These are phyloP conservation scores for Trichophyton simii DNA, from an alignment of 2,329 filamentous ascomycete species.

Conservation along the genomic window DNA sequence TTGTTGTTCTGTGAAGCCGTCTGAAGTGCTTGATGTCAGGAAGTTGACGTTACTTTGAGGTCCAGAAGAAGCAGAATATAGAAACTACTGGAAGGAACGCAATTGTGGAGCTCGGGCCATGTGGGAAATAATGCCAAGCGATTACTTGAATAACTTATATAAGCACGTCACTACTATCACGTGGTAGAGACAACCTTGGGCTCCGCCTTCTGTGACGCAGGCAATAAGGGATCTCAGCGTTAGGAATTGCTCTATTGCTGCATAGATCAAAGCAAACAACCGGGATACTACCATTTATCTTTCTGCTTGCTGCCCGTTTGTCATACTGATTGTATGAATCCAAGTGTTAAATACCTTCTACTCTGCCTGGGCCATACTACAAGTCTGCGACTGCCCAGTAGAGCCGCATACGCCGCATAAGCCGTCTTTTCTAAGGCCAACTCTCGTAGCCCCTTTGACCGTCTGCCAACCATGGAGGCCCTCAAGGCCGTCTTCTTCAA, in stretches of 20 bases:
- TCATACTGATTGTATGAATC: background rate
- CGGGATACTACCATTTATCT: background rate
- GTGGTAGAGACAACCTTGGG: background rate
- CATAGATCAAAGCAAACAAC: background rate
- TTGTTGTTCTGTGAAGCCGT: background rate
- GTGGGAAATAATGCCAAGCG: background rate
- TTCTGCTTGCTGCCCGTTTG: background rate
- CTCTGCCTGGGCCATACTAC: background rate
- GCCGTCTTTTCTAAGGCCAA: background rate
- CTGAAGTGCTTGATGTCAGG: background rate
- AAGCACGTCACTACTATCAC: background rate
- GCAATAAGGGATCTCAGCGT: background rate
- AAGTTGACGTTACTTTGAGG: background rate
- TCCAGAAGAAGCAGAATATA: background rate
- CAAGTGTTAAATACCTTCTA: background rate
- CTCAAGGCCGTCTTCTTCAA: constrained; percentile 78
- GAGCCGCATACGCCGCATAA: background rate
- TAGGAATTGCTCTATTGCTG: background rate
- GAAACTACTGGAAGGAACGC: background rate
- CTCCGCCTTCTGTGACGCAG: background rate
- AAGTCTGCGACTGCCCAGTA: background rate
- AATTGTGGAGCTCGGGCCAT: background rate
- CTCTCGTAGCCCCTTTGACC: background rate
- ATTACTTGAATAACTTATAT: background rate
- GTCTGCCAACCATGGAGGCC: constrained; percentile 56